phyloP scores from a whole-genome alignment of 352 stramenopile genomes.

The Phytopythium kandeliae region DNA sequence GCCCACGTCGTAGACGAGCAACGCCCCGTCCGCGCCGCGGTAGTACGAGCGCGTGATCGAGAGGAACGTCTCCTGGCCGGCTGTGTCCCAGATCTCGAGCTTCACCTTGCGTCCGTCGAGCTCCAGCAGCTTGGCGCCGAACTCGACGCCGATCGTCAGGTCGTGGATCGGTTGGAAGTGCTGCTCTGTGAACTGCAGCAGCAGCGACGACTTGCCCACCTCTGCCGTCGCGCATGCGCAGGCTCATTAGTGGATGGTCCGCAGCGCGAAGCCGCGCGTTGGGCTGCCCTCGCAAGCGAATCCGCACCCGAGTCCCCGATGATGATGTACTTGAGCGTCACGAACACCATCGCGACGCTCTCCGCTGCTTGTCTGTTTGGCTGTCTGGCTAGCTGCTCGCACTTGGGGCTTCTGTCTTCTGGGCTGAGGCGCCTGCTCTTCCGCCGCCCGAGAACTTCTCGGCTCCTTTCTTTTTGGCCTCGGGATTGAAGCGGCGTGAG shows the following conservation, averaged over 20 bases:
- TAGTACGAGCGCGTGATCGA: constrained; percentile 90
- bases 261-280: no score
- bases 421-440: no score
- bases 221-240: constrained; percentile 17
- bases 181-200: constrained; percentile 90
- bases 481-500: constrained; percentile 4
- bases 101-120: constrained; percentile 85
- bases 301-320: constrained; percentile 69
- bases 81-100: constrained; percentile 91
- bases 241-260: background rate
- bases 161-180: constrained; percentile 88
- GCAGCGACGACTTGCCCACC: constrained; percentile 87
- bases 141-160: constrained; percentile 90
- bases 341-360: constrained; percentile 61
- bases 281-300: no score
- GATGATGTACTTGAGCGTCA: constrained; percentile 90
- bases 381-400: no score
- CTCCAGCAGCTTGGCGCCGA: constrained; percentile 82
- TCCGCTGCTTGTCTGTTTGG: background rate
- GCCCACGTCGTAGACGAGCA: constrained; percentile 88
- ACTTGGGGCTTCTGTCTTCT: no score
- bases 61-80: constrained; percentile 87
- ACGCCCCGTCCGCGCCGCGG: constrained; percentile 74
- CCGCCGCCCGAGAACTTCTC: no score
- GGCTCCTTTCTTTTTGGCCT: background rate